Conservation (phyloP, 352 stramenopile species). For the Phytopythium montanum region DNA sequence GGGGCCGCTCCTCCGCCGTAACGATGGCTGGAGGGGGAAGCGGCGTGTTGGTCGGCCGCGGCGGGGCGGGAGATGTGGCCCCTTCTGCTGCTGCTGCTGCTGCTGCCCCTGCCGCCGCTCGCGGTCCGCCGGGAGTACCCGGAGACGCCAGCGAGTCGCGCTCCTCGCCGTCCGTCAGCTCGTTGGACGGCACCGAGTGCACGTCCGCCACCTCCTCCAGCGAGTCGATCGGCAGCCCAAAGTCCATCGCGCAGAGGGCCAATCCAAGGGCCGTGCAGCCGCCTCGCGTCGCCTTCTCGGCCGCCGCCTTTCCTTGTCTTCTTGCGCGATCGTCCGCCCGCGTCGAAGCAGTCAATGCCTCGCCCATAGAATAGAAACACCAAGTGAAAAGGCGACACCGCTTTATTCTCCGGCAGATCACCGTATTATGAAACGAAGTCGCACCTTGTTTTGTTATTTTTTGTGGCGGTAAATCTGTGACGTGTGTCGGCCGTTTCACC, state of each 20-base stretch:
- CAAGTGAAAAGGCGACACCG: background rate
- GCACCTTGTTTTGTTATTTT: background rate
- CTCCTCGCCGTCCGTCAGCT: slow-evolving; percentile 5
- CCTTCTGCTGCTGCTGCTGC: background rate
- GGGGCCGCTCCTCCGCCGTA: background rate
- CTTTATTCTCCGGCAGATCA: slow-evolving; percentile 1
- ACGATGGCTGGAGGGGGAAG: background rate
- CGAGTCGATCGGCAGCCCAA: slow-evolving; percentile 6
- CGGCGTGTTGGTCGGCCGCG: background rate
- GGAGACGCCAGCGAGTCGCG: slow-evolving; percentile 5
- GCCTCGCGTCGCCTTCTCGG: background rate
- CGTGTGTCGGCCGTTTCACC: no score
- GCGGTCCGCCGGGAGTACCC: background rate
- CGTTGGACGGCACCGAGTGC: background rate
- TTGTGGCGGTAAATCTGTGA: no score
- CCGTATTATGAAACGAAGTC: background rate
- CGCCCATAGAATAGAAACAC: background rate
- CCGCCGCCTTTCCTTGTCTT: background rate
- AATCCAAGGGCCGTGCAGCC: background rate
- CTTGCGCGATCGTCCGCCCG: background rate
- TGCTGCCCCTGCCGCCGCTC: background rate
- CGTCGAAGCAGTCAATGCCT: background rate
- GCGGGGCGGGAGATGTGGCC: background rate
- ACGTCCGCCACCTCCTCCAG: slow-evolving; percentile 6
- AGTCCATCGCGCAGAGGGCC: background rate